Percentiles rank a stretch among this genome's conserved stretches.
Evolutionary conservation across 768 basidiomycete species (phyloP).

Genomic region (Nidularia sp.): DNA sequence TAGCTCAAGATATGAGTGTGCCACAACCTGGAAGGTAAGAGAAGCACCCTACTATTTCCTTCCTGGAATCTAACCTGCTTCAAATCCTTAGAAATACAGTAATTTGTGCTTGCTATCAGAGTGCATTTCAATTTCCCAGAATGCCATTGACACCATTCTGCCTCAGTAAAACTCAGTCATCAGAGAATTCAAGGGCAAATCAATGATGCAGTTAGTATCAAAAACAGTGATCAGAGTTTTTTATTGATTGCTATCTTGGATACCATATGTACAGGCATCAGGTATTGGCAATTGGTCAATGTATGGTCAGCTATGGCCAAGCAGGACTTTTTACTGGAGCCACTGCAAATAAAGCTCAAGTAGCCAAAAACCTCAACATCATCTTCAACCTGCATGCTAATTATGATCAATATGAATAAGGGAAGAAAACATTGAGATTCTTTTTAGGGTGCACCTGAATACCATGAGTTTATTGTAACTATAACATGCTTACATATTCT

Average conservation of each 20-base stretch:
- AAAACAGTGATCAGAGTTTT: neutral
- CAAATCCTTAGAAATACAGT: neutral
- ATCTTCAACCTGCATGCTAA: neutral
- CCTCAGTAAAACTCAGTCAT: slow-evolving; percentile 22
- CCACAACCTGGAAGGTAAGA: neutral
- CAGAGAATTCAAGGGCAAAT: neutral
- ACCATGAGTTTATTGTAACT: no score
- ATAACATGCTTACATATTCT: no score
- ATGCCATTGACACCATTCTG: slow-evolving; percentile 29
- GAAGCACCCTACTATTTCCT: neutral
- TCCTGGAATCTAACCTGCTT: neutral
- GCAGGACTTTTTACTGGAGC: slow-evolving; percentile 21
- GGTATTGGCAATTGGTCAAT: slow-evolving; percentile 41
- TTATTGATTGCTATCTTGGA: neutral
- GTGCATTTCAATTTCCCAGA: slow-evolving; percentile 31
- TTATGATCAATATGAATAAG: neutral
- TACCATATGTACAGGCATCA: slow-evolving; percentile 21
- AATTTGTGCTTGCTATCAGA: slow-evolving; percentile 24
- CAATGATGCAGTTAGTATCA: no score
- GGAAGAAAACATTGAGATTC: neutral
- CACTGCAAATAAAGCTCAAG: neutral
- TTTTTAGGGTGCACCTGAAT: no score
- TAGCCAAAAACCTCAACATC: neutral
- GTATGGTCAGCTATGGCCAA: slow-evolving; percentile 38
- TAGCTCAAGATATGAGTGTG: neutral